Percentiles rank a stretch among this genome's conserved stretches.
Evolutionary conservation across 768 basidiomycete genomes (phyloP).

Genomic region (Russula sp.): DNA sequence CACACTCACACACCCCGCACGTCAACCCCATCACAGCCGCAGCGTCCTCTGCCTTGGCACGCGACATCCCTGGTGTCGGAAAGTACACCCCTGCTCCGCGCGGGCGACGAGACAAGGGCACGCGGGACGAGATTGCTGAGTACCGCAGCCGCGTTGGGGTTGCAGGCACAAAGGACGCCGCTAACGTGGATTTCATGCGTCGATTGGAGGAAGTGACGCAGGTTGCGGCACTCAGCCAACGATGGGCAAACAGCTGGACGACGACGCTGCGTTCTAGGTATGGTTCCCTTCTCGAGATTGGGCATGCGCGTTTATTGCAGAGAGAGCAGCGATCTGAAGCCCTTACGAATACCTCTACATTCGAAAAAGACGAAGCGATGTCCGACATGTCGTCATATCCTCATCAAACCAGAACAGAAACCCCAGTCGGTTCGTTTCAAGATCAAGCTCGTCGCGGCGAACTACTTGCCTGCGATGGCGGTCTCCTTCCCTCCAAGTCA

Average conservation of each 20-base stretch:
- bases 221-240: slow-evolving; percentile 67
- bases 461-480: slow-evolving; percentile 85
- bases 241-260: slow-evolving; percentile 80
- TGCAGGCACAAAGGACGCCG: slow-evolving; percentile 48
- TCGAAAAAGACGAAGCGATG: slow-evolving; percentile 96
- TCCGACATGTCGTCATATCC: slow-evolving; percentile 87
- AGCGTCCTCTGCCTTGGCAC: slow-evolving; percentile 85
- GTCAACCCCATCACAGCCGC: slow-evolving; percentile 76
- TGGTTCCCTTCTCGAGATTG: slow-evolving; percentile 26
- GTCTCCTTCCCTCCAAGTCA: slow-evolving; percentile 56
- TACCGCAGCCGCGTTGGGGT: slow-evolving; percentile 70
- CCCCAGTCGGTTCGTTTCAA: slow-evolving; percentile 92
- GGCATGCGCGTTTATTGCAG: background rate
- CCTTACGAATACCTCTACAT: slow-evolving; percentile 85
- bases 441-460: slow-evolving; percentile 94
- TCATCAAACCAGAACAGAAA: slow-evolving; percentile 98
- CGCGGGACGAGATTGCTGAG: slow-evolving; percentile 70
- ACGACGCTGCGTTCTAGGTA: slow-evolving; percentile 60
- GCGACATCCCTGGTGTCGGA: slow-evolving; percentile 78
- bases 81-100: slow-evolving; percentile 66
- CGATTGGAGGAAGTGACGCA: slow-evolving; percentile 55
- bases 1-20: slow-evolving; percentile 64
- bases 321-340: slow-evolving; percentile 64
- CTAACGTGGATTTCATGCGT: slow-evolving; percentile 65
- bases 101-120: slow-evolving; percentile 52